Conservation (phyloP, 2,329 filamentous ascomycete species). For the Colletotrichum tropicale region DNA sequence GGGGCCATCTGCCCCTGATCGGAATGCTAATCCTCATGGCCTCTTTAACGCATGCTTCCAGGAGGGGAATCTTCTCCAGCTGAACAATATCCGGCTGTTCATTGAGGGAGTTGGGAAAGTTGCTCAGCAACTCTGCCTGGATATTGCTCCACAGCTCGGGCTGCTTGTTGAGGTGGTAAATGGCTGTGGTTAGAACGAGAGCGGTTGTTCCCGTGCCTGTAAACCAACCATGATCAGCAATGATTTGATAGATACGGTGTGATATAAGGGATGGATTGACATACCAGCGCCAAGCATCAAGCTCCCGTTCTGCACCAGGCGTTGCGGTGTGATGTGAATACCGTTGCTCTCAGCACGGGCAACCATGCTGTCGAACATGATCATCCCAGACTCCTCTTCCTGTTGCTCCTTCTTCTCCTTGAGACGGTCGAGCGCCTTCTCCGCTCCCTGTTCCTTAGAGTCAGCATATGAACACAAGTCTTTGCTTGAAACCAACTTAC, state of each 20-base stretch:
- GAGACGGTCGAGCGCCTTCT: background rate
- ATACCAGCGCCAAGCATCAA: background rate
- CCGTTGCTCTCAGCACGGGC: background rate
- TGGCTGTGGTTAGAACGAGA: background rate
- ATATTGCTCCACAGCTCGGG: background rate
- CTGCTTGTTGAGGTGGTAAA: background rate
- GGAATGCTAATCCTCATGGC: background rate
- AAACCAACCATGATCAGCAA: background rate
- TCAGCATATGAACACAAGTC: fast-evolving
- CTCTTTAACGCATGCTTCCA: background rate
- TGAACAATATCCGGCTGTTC: background rate
- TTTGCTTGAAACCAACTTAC: fast-evolving
- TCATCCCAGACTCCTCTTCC: background rate
- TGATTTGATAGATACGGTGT: background rate
- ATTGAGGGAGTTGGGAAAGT: background rate
- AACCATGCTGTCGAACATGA: background rate
- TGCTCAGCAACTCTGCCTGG: background rate
- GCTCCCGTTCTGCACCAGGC: background rate
- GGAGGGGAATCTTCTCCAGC: background rate
- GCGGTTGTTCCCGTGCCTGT: background rate
- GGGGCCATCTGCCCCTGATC: background rate
- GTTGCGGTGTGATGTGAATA: background rate
- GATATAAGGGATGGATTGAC: background rate
- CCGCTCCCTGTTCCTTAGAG: background rate
- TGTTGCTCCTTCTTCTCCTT: background rate